Conservation (phyloP, 2,329 filamentous ascomycete species). For the Xylariaceae sp. region DNA sequence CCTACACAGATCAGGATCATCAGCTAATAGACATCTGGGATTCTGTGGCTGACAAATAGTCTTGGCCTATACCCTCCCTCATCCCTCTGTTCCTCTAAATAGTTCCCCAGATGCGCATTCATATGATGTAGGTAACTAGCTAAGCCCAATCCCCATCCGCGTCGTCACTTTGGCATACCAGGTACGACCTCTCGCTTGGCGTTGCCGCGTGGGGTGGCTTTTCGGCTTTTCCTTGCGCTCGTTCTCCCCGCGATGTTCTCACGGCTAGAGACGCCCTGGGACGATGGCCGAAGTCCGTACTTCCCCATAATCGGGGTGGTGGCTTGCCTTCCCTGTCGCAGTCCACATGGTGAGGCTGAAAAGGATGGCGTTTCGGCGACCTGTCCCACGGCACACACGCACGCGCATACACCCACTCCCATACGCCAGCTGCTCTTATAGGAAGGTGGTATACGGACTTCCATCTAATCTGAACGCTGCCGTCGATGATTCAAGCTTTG, state of each 20-base stretch:
- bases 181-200: slow-evolving; percentile 3
- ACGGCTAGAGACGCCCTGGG: background rate
- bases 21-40: background rate
- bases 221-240: background rate
- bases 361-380: slow-evolving; percentile 18
- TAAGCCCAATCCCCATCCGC: background rate
- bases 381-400: slow-evolving; percentile 5
- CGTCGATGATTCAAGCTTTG: background rate
- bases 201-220: slow-evolving; percentile 18
- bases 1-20: slow-evolving; percentile 11
- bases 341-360: slow-evolving; percentile 21
- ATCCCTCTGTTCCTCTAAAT: background rate
- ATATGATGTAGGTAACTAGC: background rate
- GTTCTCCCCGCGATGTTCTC: background rate
- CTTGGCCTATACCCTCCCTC: slow-evolving; percentile 7
- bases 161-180: background rate
- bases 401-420: background rate
- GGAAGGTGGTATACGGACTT: background rate
- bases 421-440: background rate
- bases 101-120: background rate
- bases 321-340: slow-evolving; percentile 2
- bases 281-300: background rate
- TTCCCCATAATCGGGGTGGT: background rate
- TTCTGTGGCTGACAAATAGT: slow-evolving; percentile 15
- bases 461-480: background rate